Conservation (phyloP, 208 protist genomes). For the Naegleria gruberi region DNA sequence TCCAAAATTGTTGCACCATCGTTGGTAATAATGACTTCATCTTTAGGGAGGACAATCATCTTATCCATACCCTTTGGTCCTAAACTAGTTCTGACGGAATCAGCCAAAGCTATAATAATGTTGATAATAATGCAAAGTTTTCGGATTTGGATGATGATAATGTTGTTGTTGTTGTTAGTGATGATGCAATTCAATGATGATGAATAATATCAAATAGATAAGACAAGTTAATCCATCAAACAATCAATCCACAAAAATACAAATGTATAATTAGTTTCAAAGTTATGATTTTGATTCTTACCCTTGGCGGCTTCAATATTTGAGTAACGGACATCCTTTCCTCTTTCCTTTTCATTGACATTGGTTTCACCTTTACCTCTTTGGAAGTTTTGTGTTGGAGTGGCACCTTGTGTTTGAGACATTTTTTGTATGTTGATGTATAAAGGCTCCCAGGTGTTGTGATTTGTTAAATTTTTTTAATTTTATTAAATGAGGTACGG, state of each 20-base stretch:
- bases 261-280: background rate
- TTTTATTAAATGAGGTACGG: too few species aligned
- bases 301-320: slow-evolving; percentile 84
- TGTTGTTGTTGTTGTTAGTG: background rate
- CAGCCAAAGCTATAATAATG: slow-evolving; percentile 71
- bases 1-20: slow-evolving; percentile 99
- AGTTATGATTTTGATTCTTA: slow-evolving; percentile 25
- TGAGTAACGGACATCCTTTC: slow-evolving; percentile 76
- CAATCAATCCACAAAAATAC: slow-evolving; percentile 4
- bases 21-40: slow-evolving; percentile 97
- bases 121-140: background rate
- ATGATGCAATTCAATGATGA: background rate
- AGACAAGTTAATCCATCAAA: too few species aligned
- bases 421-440: too few species aligned
- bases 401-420: background rate
- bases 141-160: background rate
- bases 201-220: background rate
- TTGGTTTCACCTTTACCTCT: slow-evolving; percentile 23
- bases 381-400: background rate
- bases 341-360: slow-evolving; percentile 52
- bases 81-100: slow-evolving; percentile 93
- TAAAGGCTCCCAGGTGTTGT: too few species aligned
- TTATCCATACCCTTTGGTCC: slow-evolving; percentile 99
- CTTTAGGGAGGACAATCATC: slow-evolving; percentile 70
- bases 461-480: too few species aligned